Evolutionary conservation across 495 filamentous ascomycete genomes (phyloP), one percentile per base, ranked within the genome.

Genomic region (Penicillium cosmopolitanum): DNA sequence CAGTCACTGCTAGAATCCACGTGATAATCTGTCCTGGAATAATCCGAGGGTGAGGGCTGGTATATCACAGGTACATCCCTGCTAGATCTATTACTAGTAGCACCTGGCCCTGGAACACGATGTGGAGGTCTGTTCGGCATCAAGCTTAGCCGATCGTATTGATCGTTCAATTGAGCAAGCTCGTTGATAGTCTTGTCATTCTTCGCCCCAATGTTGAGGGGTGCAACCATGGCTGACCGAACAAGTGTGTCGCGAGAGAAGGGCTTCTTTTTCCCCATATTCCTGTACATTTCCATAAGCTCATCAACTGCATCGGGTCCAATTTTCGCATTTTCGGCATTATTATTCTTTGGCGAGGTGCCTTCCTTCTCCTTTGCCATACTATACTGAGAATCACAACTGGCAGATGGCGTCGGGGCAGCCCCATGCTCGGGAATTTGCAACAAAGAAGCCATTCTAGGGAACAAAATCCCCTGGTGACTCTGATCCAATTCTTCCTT

Each of bases 211-310:
- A 9, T 4, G 2, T 48, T 2, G 23, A 48, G 28, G 2, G 58
- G 44, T 3, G 19, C 35, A 31, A 61, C 48, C 52, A 51, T 51
- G 0, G 54, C 60, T n/a, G 51, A 53, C 15, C 40, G 54, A 11
- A 62, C 50, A 0, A 50, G 35, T 21, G 53, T 44, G 0, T 38
- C 31, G 19, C 55, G 42, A n/a, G 54, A 62, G 35, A 53, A 62
- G 10, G 53, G 48, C 10, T 53, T 53, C 31, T 34, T 50, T n/a
- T 19, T 5, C 23, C 50, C 59, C 18, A 57, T 21, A 10, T 12
- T 52, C n/a, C 18, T 44, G 15, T 62, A 62, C 59, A 62, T 57
- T 13, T 53, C 40, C 16, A 56, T 36, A 38, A 62, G 9, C 50
- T 53, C 42, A 28, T 62, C 42, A 13, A 57, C 33, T 18, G 50